These are phyloP conservation scores for Neurospora sp. DNA, from an alignment of 495 filamentous ascomycete genomes.

Conservation along the genomic window DNA sequence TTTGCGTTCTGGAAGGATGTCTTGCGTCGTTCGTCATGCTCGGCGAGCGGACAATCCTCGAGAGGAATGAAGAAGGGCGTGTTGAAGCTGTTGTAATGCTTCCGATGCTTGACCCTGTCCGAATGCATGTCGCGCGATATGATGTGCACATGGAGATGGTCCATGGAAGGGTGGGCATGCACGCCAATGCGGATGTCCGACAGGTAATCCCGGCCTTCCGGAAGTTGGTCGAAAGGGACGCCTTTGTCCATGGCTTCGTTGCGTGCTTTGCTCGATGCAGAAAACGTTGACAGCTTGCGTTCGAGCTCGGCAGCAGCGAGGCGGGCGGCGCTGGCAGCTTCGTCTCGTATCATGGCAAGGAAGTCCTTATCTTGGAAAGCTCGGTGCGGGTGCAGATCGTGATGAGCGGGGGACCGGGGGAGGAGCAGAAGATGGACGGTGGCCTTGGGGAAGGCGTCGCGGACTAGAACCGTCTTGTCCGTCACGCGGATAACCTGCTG, in stretches of 20 bases:
- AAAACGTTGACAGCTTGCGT: conserved; percentile 56
- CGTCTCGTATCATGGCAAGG: conserved; percentile 49
- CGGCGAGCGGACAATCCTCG: conserved; percentile 67
- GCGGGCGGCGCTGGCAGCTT: conserved; percentile 48
- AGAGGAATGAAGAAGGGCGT: conserved; percentile 78
- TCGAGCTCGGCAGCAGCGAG: conserved; percentile 67
- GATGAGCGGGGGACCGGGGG: conserved; percentile 56
- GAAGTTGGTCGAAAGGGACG: conserved; percentile 37
- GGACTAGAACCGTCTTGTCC: conserved; percentile 64
- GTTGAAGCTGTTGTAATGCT: conserved; percentile 88
- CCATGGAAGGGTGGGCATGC: conserved; percentile 86
- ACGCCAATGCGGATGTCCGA: conserved; percentile 67
- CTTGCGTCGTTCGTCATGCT: conserved; percentile 49
- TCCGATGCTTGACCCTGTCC: conserved; percentile 60
- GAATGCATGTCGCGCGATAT: conserved; percentile 64
- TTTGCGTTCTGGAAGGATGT: conserved; percentile 41
- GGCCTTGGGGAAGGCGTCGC: conserved; percentile 79
- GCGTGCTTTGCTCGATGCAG: conserved; percentile 44
- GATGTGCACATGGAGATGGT: conserved; percentile 85
- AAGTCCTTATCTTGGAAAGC: conserved; percentile 66
- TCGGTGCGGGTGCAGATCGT: conserved; percentile 61
- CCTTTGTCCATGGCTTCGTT: conserved; percentile 39
- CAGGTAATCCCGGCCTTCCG: conserved; percentile 67
- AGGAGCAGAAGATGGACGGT: conserved; percentile 78
- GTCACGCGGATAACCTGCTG: conserved; percentile 58